Base-by-base conservation (phyloP, 177 flowering plant species). In the Tripterygium wilfordii region DNA sequence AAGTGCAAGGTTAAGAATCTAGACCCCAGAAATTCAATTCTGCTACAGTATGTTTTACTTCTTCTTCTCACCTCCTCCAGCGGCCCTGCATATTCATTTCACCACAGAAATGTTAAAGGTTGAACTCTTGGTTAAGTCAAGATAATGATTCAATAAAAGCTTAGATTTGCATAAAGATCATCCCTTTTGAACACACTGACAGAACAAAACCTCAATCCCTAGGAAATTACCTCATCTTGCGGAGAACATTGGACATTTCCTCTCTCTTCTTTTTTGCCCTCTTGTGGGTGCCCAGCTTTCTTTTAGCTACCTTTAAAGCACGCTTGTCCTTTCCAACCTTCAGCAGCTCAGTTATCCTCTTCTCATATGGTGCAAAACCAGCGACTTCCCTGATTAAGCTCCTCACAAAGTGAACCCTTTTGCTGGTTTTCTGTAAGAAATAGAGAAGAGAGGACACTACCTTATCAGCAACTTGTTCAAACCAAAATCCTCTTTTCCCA, bases 241-340 rank as follows among this genome's bases (percentile, higher is more conserved):
- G 78, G 36, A 76, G 74, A 48, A 69, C 77, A 57, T 49, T 56
- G 25, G 85, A 62, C 85, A 79, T 76, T 68, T 82, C 88, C 67
- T 81, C 88, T 32, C 85, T 66, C 85, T 82, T 82, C 74, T 69
- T 71, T 74, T 74, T 74, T n/a, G 79, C 79, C 56, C 79, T 67
- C 74, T 74, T 74, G 64, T 74, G 79, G 32, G 79, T 74, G 18
- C 79, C 79, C 67, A 74, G 45, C 64, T 74, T 74, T 65, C 79
- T 53, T 64, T 70, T 74, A 7, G 79, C 79, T 0, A 74, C 75
- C 56, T 74, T 74, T 43, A 70, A 35, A 1, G 76, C 79, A 33
- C 79, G 63, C 67, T 74, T 74, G 59, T 74, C 79, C 31, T 70
- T 74, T 8, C 79, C 79, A 36, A 74, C 79, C 36, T 70, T 74